Percentiles rank a stretch among this genome's conserved stretches.
phyloP scores from a whole-genome alignment of 2,329 filamentous ascomycete genomes.

The Xylariomycetidae sp. region DNA sequence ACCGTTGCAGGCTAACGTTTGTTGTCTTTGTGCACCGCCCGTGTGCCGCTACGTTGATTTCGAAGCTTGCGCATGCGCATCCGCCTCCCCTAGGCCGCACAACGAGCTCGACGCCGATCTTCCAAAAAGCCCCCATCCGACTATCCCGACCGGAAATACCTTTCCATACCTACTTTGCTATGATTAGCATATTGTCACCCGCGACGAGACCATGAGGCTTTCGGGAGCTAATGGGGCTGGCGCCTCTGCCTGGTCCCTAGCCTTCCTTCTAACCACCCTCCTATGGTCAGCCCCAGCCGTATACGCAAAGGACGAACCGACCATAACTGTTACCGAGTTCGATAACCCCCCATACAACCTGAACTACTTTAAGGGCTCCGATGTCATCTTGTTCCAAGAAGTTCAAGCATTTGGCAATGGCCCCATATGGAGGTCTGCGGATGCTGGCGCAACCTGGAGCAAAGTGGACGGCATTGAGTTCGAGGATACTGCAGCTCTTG shows the following conservation, averaged over 20 bases:
- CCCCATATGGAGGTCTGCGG: slow-evolving; percentile 68
- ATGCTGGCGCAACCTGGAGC: slow-evolving; percentile 77
- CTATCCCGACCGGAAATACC: no score
- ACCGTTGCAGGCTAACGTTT: no score
- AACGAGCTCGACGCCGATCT: no score
- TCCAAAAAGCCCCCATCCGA: no score
- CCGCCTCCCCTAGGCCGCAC: no score
- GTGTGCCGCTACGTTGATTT: no score
- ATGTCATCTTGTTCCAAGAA: slow-evolving; percentile 73
- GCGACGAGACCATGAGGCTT: slow-evolving; percentile 48
- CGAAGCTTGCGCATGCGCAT: no score
- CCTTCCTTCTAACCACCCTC: slow-evolving; percentile 30
- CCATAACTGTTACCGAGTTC: slow-evolving; percentile 60
- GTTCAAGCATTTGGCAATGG: slow-evolving; percentile 60
- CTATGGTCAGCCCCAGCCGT: slow-evolving; percentile 24
- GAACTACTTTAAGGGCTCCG: slow-evolving; percentile 87
- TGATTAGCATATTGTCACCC: slow-evolving; percentile 34
- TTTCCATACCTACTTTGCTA: no score
- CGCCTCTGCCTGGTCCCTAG: slow-evolving; percentile 34
- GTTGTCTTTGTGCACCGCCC: no score
- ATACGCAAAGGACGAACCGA: slow-evolving; percentile 58
- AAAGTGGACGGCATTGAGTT: slow-evolving; percentile 58
- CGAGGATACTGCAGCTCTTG: slow-evolving; percentile 55
- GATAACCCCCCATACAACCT: slow-evolving; percentile 60
- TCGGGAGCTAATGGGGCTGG: slow-evolving; percentile 39